A percentile compares a stretch with the other conserved stretches of the same genome.
phyloP scores from a whole-genome alignment of 345 rosid genomes.

The Aquilaria malaccensis region DNA sequence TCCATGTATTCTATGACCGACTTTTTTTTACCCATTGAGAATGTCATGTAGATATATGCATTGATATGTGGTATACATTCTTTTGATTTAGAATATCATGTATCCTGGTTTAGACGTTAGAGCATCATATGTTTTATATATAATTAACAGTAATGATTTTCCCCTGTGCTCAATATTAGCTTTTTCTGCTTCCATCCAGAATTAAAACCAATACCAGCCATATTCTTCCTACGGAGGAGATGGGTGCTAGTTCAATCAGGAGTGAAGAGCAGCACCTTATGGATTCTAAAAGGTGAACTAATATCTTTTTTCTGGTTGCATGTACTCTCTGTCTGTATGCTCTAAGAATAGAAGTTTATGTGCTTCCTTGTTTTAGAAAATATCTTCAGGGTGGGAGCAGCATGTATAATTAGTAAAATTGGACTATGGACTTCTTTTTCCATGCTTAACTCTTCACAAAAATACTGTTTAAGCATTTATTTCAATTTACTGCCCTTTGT shows the following conservation, averaged over 20 bases:
- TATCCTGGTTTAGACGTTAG: background rate
- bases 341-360: background rate
- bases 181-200: conserved; percentile 7
- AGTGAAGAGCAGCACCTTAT: conserved; percentile 40
- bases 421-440: background rate
- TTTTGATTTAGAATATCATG: background rate
- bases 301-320: background rate
- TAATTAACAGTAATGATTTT: background rate
- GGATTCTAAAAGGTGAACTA: conserved; percentile 49
- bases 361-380: background rate
- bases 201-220: conserved; percentile 2
- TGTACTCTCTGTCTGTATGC: background rate
- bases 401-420: background rate
- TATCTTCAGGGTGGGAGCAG: no score
- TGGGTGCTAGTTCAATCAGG: conserved; percentile 39
- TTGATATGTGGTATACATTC: no score
- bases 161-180: background rate
- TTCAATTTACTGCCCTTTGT: no score
- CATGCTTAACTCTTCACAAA: background rate
- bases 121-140: background rate
- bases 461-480: no score
- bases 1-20: no score
- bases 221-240: conserved; percentile 50
- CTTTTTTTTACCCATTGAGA: no score
- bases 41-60: no score